Percentiles rank a stretch among this genome's conserved stretches.
Evolutionary conservation across 1,139 yeast genomes (phyloP).

Genomic region (Zygosaccharomyces pseudobailii): DNA sequence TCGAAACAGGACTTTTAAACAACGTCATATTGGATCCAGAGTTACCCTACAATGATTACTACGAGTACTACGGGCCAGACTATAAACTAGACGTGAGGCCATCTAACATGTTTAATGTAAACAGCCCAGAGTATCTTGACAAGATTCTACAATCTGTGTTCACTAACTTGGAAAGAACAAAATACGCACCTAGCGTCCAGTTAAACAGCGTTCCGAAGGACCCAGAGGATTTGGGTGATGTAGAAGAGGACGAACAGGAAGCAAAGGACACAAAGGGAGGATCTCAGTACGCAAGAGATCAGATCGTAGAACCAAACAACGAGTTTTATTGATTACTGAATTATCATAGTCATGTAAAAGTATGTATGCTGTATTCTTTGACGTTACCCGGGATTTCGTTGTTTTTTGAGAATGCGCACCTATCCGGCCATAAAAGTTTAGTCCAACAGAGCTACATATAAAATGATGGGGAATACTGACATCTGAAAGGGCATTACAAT

Average conservation of each 20-base stretch:
- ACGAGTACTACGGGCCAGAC: constrained; percentile 96
- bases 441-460: no score
- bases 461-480: no score
- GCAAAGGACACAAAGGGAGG: constrained; percentile 92
- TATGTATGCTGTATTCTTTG: constrained; percentile 2
- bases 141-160: constrained; percentile 76
- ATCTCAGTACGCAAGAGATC: constrained; percentile 77
- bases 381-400: constrained; percentile 1
- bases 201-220: constrained; percentile 87
- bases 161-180: constrained; percentile 76
- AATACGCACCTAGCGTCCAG: constrained; percentile 94
- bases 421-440: background rate
- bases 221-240: constrained; percentile 77
- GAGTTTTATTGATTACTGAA: constrained; percentile 47
- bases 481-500: no score
- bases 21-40: constrained; percentile 75
- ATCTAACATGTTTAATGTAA: constrained; percentile 94
- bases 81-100: constrained; percentile 90
- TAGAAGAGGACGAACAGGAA: constrained; percentile 65
- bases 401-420: background rate
- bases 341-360: constrained; percentile 2
- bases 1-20: constrained; percentile 84
- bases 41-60: constrained; percentile 92
- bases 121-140: constrained; percentile 86
- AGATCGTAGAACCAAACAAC: constrained; percentile 56